A percentile compares a stretch with the other conserved stretches of the same genome.
Conservation (phyloP, 225 moss, liverwort and hornwort genomes). For the Anthoceros angustus region DNA sequence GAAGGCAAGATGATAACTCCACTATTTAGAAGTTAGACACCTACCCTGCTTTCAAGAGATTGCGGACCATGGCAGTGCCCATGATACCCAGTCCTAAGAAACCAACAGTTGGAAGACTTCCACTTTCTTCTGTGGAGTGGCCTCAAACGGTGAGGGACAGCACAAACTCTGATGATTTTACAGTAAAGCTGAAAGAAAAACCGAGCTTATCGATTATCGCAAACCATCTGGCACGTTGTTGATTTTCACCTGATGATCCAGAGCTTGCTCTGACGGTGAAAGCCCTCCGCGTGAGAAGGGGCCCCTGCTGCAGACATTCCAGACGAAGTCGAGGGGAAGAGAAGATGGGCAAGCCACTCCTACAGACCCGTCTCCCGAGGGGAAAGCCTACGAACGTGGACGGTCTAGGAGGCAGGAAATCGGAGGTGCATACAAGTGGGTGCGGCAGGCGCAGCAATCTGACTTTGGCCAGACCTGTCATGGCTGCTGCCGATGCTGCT, state of each 20-base stretch:
- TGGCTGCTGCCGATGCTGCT: not conserved
- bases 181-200: too few relatives aligned
- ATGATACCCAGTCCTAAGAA: constrained; percentile 85
- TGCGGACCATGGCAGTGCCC: constrained; percentile 86
- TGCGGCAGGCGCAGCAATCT: not conserved
- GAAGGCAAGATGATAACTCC: too few relatives aligned
- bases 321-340: not conserved
- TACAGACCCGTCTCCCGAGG: not conserved
- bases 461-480: not conserved
- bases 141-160: not conserved
- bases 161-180: too few relatives aligned
- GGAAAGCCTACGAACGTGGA: not conserved
- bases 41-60: constrained; percentile 80
- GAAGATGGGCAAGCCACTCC: not conserved
- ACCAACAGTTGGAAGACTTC: constrained; percentile 35
- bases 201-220: not conserved
- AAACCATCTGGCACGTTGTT: not conserved
- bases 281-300: not conserved
- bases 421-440: not conserved
- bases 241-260: not conserved
- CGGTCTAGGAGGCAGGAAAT: not conserved
- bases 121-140: not conserved
- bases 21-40: not conserved
- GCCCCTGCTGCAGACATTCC: not conserved
- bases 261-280: not conserved